Conservation (phyloP, 1,139 yeast species). For the Kurtzmaniella quercitrusa region DNA sequence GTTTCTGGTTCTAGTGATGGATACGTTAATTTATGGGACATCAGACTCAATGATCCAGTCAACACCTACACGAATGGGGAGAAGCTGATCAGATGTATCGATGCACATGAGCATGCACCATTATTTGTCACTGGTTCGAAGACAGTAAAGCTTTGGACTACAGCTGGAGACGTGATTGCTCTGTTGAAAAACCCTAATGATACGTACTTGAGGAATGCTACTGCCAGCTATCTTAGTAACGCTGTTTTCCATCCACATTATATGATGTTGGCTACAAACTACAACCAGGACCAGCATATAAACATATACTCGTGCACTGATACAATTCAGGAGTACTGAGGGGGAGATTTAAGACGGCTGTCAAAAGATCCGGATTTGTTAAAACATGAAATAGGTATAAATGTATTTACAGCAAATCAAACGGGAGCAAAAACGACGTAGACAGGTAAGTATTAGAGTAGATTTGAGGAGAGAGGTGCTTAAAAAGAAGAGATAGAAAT, state of each 20-base stretch:
- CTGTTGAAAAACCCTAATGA: slow-evolving; percentile 55
- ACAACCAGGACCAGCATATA: slow-evolving; percentile 73
- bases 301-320: slow-evolving; percentile 53
- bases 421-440: no score
- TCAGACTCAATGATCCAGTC: slow-evolving; percentile 70
- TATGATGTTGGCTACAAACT: slow-evolving; percentile 86
- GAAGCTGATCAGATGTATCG: slow-evolving; percentile 65
- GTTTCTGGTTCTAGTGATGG: slow-evolving; percentile 86
- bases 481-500: no score
- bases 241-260: slow-evolving; percentile 89
- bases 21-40: slow-evolving; percentile 84
- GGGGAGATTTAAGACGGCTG: no score
- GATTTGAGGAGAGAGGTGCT: no score
- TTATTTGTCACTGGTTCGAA: slow-evolving; percentile 83
- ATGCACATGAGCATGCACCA: slow-evolving; percentile 96
- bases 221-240: slow-evolving; percentile 55
- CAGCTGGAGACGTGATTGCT: slow-evolving; percentile 70
- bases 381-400: no score
- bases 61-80: slow-evolving; percentile 54
- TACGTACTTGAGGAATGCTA: slow-evolving; percentile 40
- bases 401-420: no score
- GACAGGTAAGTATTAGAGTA: no score
- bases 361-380: no score
- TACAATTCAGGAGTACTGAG: slow-evolving; percentile 33
- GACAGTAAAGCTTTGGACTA: slow-evolving; percentile 80